phyloP scores from a whole-genome alignment of 306 rosid species.

The Quercus suber region DNA sequence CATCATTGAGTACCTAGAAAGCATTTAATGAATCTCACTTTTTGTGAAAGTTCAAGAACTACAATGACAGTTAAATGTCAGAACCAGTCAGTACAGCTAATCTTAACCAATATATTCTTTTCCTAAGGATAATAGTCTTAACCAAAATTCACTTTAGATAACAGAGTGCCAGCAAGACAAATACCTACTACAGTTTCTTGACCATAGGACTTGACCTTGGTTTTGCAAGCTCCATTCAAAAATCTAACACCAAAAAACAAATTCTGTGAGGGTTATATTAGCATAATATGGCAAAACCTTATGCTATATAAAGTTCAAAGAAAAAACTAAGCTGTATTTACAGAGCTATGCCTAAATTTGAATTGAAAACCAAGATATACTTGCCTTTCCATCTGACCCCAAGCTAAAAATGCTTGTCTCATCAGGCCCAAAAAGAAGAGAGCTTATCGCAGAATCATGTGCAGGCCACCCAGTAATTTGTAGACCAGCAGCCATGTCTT shows the following conservation, averaged over 20 bases:
- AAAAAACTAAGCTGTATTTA: not conserved
- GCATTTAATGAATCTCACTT: not conserved
- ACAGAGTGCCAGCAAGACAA: slow-evolving; percentile 12
- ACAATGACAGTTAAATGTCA: not conserved
- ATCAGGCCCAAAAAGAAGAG: slow-evolving; percentile 92
- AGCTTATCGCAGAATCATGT: slow-evolving; percentile 91
- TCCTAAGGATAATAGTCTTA: not conserved
- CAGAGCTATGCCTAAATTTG: slow-evolving; percentile 10
- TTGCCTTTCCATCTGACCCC: slow-evolving; percentile 90
- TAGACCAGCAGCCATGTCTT: slow-evolving; percentile 94
- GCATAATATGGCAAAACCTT: not conserved
- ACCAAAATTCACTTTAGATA: not conserved
- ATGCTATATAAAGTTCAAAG: not conserved
- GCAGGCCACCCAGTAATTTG: slow-evolving; percentile 99
- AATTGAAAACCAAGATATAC: slow-evolving; percentile 18
- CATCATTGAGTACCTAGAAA: not conserved
- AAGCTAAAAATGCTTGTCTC: slow-evolving; percentile 96
- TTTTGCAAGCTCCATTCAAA: slow-evolving; percentile 98
- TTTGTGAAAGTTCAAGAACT: not conserved
- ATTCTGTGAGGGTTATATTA: not conserved
- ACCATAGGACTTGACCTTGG: slow-evolving; percentile 95
- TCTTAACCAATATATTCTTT: not conserved
- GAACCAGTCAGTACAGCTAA: not conserved
- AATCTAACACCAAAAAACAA: slow-evolving; percentile 48
- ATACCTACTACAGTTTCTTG: slow-evolving; percentile 80